Conservation (phyloP, 2,329 filamentous ascomycete genomes). For the Seiridium unicorne region DNA sequence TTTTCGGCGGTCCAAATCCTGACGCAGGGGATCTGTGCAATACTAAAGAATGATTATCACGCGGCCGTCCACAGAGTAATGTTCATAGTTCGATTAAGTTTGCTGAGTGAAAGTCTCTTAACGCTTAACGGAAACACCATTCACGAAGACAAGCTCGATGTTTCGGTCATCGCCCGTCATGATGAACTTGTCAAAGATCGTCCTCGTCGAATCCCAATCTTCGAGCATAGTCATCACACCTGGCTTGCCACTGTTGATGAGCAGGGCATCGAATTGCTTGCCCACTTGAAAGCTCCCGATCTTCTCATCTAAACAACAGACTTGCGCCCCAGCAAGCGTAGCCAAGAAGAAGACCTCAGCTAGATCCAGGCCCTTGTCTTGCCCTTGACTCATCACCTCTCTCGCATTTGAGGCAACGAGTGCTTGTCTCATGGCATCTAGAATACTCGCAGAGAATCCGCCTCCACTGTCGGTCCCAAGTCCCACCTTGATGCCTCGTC, state of each 20-base stretch:
- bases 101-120: neutral
- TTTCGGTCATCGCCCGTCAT: constrained; percentile 67
- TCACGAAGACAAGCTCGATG: constrained; percentile 53
- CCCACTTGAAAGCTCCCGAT: constrained; percentile 57
- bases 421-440: constrained; percentile 57
- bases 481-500: constrained; percentile 61
- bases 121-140: constrained; percentile 35
- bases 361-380: constrained; percentile 44
- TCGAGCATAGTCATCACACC: constrained; percentile 54
- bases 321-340: constrained; percentile 59
- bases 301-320: constrained; percentile 51
- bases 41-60: too few relatives aligned
- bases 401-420: constrained; percentile 52
- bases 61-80: too few relatives aligned
- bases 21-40: too few relatives aligned
- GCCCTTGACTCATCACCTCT: constrained; percentile 37
- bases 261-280: constrained; percentile 62
- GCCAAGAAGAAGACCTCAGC: constrained; percentile 58
- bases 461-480: constrained; percentile 65
- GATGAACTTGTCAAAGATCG: constrained; percentile 60
- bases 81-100: neutral
- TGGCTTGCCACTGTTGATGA: constrained; percentile 36
- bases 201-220: constrained; percentile 41
- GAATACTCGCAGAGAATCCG: constrained; percentile 59
- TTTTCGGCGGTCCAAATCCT: too few relatives aligned